phyloP scores from a whole-genome alignment of 176 grass and related monocot genomes.

The Cocos nucifera region DNA sequence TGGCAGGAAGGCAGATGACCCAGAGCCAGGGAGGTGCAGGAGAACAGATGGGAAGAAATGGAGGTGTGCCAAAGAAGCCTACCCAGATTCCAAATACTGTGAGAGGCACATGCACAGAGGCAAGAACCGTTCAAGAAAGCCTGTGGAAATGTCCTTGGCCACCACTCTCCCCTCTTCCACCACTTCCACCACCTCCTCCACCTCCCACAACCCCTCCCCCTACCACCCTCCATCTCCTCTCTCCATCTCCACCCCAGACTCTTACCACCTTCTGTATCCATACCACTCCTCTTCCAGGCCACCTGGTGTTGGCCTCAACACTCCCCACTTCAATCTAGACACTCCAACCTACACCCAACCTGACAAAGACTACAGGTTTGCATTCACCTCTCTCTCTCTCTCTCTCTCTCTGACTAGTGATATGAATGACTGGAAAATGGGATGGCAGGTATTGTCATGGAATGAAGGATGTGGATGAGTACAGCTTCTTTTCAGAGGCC shows the following conservation, averaged over 20 bases:
- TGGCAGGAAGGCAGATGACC: conserved; percentile 67
- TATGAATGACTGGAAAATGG: conserved; percentile 3
- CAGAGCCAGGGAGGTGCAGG: conserved; percentile 79
- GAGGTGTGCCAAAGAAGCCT: conserved; percentile 92
- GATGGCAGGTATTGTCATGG: conserved; percentile 47
- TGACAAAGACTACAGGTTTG: conserved; percentile 32
- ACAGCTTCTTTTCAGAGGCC: conserved; percentile 66
- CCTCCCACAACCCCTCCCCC: conserved; percentile 10
- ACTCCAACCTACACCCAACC: conserved; percentile 35
- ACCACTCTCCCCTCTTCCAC: conserved; percentile 29
- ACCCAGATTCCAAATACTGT: conserved; percentile 94
- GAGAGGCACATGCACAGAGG: conserved; percentile 99
- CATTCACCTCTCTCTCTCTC: not conserved
- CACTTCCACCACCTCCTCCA: not conserved
- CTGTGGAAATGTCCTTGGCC: conserved; percentile 98
- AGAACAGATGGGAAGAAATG: conserved; percentile 97
- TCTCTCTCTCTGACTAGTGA: not conserved
- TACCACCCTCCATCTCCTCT: not conserved
- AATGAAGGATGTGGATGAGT: conserved; percentile 55
- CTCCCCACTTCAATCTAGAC: conserved; percentile 39
- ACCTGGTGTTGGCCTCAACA: conserved; percentile 4
- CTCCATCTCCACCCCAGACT: too few relatives aligned
- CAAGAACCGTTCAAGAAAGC: conserved; percentile 99
- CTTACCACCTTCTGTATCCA: too few relatives aligned
- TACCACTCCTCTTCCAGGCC: too few relatives aligned